These are phyloP conservation scores for Epichloe sp. DNA, from an alignment of 2,329 filamentous ascomycete species.

Conservation along the genomic window DNA sequence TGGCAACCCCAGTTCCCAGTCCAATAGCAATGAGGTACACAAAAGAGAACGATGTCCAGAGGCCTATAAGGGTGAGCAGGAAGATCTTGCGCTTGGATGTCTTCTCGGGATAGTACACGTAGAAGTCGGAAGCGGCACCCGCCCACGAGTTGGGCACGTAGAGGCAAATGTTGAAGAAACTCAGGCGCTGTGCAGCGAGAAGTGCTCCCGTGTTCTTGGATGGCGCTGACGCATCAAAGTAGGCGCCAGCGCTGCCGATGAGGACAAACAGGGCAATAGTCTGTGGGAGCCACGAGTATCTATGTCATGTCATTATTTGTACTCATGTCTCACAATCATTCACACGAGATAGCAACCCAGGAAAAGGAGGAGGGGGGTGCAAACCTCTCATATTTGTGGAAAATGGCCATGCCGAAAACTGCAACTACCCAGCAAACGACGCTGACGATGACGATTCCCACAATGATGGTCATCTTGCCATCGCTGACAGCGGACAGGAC, in stretches of 20 bases:
- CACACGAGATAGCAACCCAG: too few relatives aligned
- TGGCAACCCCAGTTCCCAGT: slow-evolving; percentile 37
- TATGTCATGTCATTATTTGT: neutral
- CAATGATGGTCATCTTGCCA: slow-evolving; percentile 51
- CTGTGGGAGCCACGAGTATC: slow-evolving; percentile 45
- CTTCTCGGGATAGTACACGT: slow-evolving; percentile 58
- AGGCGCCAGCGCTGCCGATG: slow-evolving; percentile 50
- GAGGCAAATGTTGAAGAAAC: slow-evolving; percentile 57
- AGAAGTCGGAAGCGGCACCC: slow-evolving; percentile 64
- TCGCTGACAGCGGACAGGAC: slow-evolving; percentile 61
- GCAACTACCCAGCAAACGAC: slow-evolving; percentile 62
- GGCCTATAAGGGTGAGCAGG: slow-evolving; percentile 52
- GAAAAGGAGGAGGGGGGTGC: neutral
- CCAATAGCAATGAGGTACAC: slow-evolving; percentile 50
- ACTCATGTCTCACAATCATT: neutral
- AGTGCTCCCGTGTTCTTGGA: slow-evolving; percentile 47
- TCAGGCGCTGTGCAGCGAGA: slow-evolving; percentile 45
- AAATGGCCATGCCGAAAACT: slow-evolving; percentile 38
- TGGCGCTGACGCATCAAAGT: slow-evolving; percentile 49
- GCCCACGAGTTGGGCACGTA: slow-evolving; percentile 46
- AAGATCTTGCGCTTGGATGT: slow-evolving; percentile 52
- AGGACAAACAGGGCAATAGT: slow-evolving; percentile 62
- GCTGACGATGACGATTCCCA: slow-evolving; percentile 63
- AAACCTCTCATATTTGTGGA: slow-evolving; percentile 58
- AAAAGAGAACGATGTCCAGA: slow-evolving; percentile 51